Conservation (phyloP, 257 asterid species). For the Solanum clarkiae region DNA sequence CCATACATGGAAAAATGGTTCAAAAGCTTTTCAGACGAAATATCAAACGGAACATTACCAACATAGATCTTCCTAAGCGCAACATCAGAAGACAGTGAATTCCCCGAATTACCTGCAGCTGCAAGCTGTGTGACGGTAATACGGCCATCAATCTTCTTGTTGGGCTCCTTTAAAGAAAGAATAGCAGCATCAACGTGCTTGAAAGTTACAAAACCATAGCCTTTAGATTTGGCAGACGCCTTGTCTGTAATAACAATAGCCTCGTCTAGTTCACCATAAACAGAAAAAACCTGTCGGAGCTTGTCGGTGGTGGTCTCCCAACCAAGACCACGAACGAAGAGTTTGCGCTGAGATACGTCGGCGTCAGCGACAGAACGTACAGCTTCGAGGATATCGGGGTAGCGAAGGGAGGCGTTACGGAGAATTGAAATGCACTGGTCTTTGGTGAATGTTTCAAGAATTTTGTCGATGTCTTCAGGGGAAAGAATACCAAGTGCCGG, state of each 20-base stretch:
- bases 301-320: slow-evolving; percentile 94
- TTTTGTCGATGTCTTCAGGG: slow-evolving; percentile 68
- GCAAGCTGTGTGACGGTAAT: slow-evolving; percentile 90
- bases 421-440: slow-evolving; percentile 67
- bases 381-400: slow-evolving; percentile 65
- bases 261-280: slow-evolving; percentile 73
- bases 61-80: slow-evolving; percentile 84
- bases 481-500: slow-evolving; percentile 26
- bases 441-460: slow-evolving; percentile 69
- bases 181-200: slow-evolving; percentile 78
- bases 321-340: slow-evolving; percentile 92
- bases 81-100: slow-evolving; percentile 48
- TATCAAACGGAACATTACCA: slow-evolving; percentile 91
- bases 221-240: slow-evolving; percentile 67
- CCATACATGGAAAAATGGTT: slow-evolving; percentile 61
- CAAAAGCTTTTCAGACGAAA: slow-evolving; percentile 67
- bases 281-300: slow-evolving; percentile 58
- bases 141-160: slow-evolving; percentile 91
- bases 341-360: slow-evolving; percentile 68
- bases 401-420: slow-evolving; percentile 65
- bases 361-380: slow-evolving; percentile 80
- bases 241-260: slow-evolving; percentile 82
- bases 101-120: slow-evolving; percentile 65
- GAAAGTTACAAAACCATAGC: slow-evolving; percentile 83
- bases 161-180: slow-evolving; percentile 63